These are phyloP conservation scores for Citrus maxima DNA, from an alignment of 345 rosid species.

Conservation along the genomic window DNA sequence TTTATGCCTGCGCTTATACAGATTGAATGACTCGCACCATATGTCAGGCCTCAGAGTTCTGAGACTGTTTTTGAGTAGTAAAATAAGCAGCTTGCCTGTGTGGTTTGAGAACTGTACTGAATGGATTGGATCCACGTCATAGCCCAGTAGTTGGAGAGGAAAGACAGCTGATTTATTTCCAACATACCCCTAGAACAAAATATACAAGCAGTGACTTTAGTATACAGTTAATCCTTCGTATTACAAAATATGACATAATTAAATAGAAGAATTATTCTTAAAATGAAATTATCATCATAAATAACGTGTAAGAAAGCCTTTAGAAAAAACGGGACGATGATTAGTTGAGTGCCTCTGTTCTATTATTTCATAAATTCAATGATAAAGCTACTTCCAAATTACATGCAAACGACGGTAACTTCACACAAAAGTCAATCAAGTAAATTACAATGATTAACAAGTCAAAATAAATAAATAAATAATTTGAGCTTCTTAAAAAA, in stretches of 20 bases:
- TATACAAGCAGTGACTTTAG: background rate
- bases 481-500: background rate
- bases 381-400: background rate
- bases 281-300: too few relatives aligned
- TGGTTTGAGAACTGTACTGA: constrained; percentile 98
- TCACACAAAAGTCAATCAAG: background rate
- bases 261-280: background rate
- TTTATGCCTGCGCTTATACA: constrained; percentile 31
- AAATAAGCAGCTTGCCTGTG: constrained; percentile 68
- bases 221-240: background rate
- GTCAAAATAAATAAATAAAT: background rate
- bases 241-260: background rate
- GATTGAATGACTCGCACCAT: constrained; percentile 31
- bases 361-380: background rate
- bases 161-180: constrained; percentile 98
- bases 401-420: background rate
- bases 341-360: too few relatives aligned
- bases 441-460: background rate
- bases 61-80: constrained; percentile 30
- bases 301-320: background rate
- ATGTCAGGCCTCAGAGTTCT: constrained; percentile 34
- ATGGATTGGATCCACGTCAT: constrained; percentile 94
- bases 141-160: constrained; percentile 92
- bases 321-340: background rate
- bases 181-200: constrained; percentile 74